Evolutionary conservation across 2,329 filamentous ascomycete species (phyloP).

Genomic region (Exophiala oligosperma): DNA sequence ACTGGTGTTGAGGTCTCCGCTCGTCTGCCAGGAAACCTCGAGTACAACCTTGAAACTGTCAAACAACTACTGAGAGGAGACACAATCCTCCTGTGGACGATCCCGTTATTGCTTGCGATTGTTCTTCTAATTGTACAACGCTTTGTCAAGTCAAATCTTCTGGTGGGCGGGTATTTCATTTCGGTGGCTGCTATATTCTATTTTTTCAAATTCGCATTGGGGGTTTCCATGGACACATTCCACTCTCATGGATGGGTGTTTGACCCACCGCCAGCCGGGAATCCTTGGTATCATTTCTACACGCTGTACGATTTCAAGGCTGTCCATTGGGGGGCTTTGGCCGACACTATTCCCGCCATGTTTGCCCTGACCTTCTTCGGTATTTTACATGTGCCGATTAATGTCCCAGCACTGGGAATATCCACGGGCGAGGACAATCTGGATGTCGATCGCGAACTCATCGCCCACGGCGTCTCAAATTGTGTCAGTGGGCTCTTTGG

Average conservation of each 20-base stretch:
- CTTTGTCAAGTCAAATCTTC: constrained; percentile 76
- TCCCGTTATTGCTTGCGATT: constrained; percentile 75
- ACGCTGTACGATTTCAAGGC: constrained; percentile 84
- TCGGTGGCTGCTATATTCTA: constrained; percentile 66
- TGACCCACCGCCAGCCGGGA: constrained; percentile 74
- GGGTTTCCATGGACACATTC: constrained; percentile 65
- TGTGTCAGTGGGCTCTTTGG: constrained; percentile 81
- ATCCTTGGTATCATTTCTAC: constrained; percentile 98
- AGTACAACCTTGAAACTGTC: constrained; percentile 76
- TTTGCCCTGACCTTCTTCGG: constrained; percentile 97
- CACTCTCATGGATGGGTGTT: constrained; percentile 87
- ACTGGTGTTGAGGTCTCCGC: constrained; percentile 94
- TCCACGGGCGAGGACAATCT: constrained; percentile 90
- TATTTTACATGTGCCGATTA: constrained; percentile 95
- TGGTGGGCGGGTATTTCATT: constrained; percentile 85
- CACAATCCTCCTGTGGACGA: constrained; percentile 78
- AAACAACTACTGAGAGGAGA: constrained; percentile 70
- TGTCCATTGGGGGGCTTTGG: constrained; percentile 79
- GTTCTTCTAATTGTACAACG: constrained; percentile 74
- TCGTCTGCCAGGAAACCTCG: constrained; percentile 78
- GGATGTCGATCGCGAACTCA: constrained; percentile 85
- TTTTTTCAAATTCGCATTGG: constrained; percentile 51
- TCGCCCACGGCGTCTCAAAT: constrained; percentile 91
- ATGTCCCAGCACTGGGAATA: constrained; percentile 88
- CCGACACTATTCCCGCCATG: constrained; percentile 89